phyloP scores from a whole-genome alignment of 1,284 basidiomycete genomes.

The Anthracocystis panici-leucophaei region DNA sequence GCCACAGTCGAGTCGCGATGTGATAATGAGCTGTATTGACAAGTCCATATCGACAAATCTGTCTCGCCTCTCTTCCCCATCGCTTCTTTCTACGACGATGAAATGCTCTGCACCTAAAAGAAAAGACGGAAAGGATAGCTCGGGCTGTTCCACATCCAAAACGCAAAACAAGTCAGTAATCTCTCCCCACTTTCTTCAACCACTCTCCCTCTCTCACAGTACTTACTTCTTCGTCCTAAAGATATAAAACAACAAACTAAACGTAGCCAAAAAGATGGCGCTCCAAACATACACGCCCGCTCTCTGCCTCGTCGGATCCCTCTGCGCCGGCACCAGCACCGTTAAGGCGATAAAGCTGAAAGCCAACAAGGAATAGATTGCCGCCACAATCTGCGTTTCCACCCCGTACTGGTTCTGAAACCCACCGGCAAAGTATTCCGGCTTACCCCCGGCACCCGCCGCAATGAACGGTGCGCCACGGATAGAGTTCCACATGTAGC shows the following conservation, averaged over 20 bases:
- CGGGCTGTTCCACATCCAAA: constrained; percentile 20
- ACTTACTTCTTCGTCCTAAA: constrained; percentile 91
- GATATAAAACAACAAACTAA: constrained; percentile 86
- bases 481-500: constrained; percentile 95
- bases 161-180: background rate
- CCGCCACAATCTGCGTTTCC: constrained; percentile 88
- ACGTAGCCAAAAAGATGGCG: constrained; percentile 83
- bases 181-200: background rate
- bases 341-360: constrained; percentile 86
- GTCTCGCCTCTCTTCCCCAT: background rate
- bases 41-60: background rate
- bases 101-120: constrained; percentile 19
- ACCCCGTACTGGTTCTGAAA: constrained; percentile 92
- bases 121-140: constrained; percentile 59
- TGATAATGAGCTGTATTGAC: too few species aligned
- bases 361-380: constrained; percentile 85
- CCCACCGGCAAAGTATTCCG: constrained; percentile 85
- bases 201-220: background rate
- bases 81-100: background rate
- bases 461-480: constrained; percentile 82
- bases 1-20: too few species aligned
- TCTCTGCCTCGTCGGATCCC: constrained; percentile 80
- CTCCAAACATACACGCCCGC: constrained; percentile 91
- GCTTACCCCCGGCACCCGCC: constrained; percentile 71
- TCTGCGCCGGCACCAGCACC: constrained; percentile 82